phyloP scores from a whole-genome alignment of 2,329 filamentous ascomycete genomes.

The Colletotrichum salicis region DNA sequence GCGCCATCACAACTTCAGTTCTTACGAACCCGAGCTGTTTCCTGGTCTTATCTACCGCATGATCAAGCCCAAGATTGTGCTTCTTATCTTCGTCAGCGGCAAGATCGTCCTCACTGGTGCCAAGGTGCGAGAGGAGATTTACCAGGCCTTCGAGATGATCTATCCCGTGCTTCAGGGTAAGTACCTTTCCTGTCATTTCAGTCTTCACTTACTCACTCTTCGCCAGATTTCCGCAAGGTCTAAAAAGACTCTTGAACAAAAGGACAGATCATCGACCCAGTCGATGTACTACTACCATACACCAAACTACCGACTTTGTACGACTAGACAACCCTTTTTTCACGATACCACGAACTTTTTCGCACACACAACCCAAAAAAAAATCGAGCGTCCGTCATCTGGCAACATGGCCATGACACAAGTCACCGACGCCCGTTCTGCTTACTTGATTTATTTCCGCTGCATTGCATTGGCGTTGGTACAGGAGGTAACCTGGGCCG shows the following conservation, averaged over 20 bases:
- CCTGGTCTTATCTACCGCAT: conserved; percentile 99
- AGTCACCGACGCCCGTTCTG: conserved; percentile 21
- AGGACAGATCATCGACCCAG: conserved; percentile 20
- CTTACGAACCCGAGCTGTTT: conserved; percentile 98
- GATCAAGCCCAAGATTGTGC: conserved; percentile 99
- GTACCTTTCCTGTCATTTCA: conserved; percentile 40
- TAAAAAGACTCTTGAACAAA: conserved; percentile 43
- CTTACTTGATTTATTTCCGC: conserved; percentile 48
- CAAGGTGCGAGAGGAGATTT: conserved; percentile 98
- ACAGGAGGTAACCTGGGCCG: conserved; percentile 40
- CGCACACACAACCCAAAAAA: conserved; percentile 32
- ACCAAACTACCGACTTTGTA: conserved; percentile 45
- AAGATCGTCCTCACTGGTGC: conserved; percentile 98
- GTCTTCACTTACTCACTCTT: conserved; percentile 7
- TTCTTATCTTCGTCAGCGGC: conserved; percentile 96
- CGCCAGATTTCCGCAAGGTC: conserved; percentile 67
- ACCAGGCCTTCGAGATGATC: conserved; percentile 96
- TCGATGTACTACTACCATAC: conserved; percentile 37
- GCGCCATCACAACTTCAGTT: conserved; percentile 99
- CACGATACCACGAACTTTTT: conserved; percentile 59
- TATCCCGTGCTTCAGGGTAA: conserved; percentile 92
- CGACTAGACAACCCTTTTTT: conserved; percentile 50
- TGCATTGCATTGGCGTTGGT: conserved; percentile 71
- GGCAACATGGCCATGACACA: conserved; percentile 10
- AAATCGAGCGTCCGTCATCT: conserved; percentile 15